Evolutionary conservation across 768 basidiomycete genomes (phyloP).

Genomic region (Lactifluus subvellereus): DNA sequence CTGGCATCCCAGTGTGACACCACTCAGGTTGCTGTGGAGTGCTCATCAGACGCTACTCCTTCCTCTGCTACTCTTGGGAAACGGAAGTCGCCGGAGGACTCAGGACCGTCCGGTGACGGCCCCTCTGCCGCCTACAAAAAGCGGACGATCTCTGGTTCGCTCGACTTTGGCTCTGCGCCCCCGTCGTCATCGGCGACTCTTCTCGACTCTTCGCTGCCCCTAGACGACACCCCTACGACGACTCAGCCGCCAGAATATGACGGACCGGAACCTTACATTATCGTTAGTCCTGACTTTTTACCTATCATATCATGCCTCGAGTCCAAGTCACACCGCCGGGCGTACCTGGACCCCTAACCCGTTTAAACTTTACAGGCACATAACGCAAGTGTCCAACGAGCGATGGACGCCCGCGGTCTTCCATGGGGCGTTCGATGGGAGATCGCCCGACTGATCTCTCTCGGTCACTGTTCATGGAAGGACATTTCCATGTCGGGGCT

Average conservation of each 20-base stretch:
- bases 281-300: conserved; percentile 1
- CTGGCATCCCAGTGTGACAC: background rate
- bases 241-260: background rate
- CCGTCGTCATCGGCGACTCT: background rate
- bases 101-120: too few relatives aligned
- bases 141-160: background rate
- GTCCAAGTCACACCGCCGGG: too few relatives aligned
- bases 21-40: background rate
- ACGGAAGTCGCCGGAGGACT: conserved; percentile 11
- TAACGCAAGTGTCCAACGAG: conserved; percentile 2
- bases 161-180: background rate
- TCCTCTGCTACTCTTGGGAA: conserved; percentile 5
- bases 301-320: background rate
- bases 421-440: conserved; percentile 48
- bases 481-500: conserved; percentile 32
- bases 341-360: background rate
- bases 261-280: background rate
- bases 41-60: background rate
- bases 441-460: conserved; percentile 41
- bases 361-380: conserved; percentile 8
- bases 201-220: background rate
- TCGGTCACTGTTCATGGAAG: conserved; percentile 29
- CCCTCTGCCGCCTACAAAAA: background rate
- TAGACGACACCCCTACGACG: background rate
- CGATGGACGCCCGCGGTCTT: conserved; percentile 16